Evolutionary conservation across 2,329 filamentous ascomycete species (phyloP), one percentile per base, ranked within the genome.

Genomic region (Tolypocladium album): DNA sequence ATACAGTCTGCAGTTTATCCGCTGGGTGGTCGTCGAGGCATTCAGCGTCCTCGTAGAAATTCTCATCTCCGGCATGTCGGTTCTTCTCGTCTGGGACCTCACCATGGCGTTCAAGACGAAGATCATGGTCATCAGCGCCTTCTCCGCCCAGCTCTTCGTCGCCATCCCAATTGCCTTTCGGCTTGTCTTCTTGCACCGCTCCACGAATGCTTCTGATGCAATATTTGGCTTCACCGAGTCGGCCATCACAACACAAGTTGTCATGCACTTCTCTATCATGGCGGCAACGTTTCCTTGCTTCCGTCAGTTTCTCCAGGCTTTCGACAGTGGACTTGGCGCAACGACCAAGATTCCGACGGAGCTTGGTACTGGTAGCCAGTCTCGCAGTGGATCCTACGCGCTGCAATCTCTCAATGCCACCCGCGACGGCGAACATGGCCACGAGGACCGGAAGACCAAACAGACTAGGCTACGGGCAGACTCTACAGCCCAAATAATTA

Each of bases 181-280:
- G 1, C 58, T 64, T 22, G 27, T 58, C 4, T 60, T 60, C 43
- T 56, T 64, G 2, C 59, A 56, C 31, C 15, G 27, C 5, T 43
- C 53, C 20, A 39, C 34, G 22, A 17, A 56, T 22, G 1, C 12
- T 34, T 5, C n/a, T 31, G 61, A 62, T 8, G 42, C 53, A 4
- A 58, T 57, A 12, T 57, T 60, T 22, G 56, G 52, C 38, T 42
- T 43, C 39, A 60, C 63, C 17, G 27, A 60, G 22, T 52, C 52
- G 3, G 56, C 59, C 40, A 56, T 64, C 12, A 53, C 58, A 11
- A 64, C 63, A 4, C 63, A 64, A 56, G 60, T 62, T 13, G 63
- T 64, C n/a, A 59, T 64, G 60, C 63, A 64, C 52, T 63, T 64
- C 31, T 63, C 63, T 36, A 45, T 64, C 60, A 64, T 64, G 60